Evolutionary conservation across 768 basidiomycete species (phyloP).

Genomic region (Macrocybe gigantea): DNA sequence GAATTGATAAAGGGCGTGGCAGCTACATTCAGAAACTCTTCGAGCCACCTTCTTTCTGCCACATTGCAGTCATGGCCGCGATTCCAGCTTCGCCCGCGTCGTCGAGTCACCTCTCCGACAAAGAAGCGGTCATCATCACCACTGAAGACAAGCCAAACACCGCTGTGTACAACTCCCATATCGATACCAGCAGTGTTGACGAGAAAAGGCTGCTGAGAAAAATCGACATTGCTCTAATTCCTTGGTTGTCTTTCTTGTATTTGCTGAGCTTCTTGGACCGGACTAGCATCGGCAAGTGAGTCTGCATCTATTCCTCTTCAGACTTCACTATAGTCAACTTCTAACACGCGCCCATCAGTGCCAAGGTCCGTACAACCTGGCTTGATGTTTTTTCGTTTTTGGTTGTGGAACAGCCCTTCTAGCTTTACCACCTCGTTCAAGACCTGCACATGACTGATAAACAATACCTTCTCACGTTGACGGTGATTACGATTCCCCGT

Average conservation of each 20-base stretch:
- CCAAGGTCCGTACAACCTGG: slow-evolving; percentile 28
- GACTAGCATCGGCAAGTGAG: slow-evolving; percentile 47
- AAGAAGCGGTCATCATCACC: slow-evolving; percentile 23
- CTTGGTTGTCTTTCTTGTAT: slow-evolving; percentile 73
- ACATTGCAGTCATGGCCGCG: too few species aligned
- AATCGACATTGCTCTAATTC: slow-evolving; percentile 59
- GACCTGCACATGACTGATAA: slow-evolving; percentile 57
- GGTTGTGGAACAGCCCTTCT: not conserved
- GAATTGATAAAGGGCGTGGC: too few species aligned
- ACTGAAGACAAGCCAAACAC: slow-evolving; percentile 13
- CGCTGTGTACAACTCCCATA: slow-evolving; percentile 36
- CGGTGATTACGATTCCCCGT: slow-evolving; percentile 28
- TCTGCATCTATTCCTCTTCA: slow-evolving; percentile 15
- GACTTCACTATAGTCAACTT: slow-evolving; percentile 3
- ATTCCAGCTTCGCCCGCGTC: too few species aligned
- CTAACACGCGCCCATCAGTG: slow-evolving; percentile 21
- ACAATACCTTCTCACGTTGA: slow-evolving; percentile 62
- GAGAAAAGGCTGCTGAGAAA: slow-evolving; percentile 68
- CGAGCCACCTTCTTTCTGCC: too few species aligned
- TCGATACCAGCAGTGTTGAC: slow-evolving; percentile 58
- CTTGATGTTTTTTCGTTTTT: slow-evolving; percentile 1
- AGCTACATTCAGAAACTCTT: too few species aligned
- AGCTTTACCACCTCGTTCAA: slow-evolving; percentile 60
- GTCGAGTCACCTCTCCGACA: slow-evolving; percentile 17
- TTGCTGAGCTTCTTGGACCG: slow-evolving; percentile 62